Evolutionary conservation across 371 early-diverging fungal genomes (phyloP).

Genomic region (Vairimorpha apis): DNA sequence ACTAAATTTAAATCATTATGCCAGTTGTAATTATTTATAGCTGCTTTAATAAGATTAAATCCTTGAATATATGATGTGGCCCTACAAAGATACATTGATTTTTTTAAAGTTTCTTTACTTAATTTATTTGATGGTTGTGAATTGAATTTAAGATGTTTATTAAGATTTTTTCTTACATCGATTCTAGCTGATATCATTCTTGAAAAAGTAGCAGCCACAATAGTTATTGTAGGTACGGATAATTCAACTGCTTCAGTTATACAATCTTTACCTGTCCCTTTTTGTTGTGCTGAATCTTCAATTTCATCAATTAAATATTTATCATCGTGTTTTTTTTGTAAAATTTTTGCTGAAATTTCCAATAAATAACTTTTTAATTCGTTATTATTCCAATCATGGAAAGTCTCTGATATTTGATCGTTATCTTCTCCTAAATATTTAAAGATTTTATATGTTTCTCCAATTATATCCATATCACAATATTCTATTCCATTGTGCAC

Average conservation of each 20-base stretch:
- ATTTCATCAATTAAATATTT: conserved; percentile 85
- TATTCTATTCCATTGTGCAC: conserved; percentile 99
- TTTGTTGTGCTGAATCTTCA: conserved; percentile 85
- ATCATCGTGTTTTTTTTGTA: conserved; percentile 72
- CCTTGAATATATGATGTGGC: conserved; percentile 95
- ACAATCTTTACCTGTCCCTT: conserved; percentile 98
- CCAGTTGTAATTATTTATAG: conserved; percentile 81
- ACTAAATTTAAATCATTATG: conserved; percentile 84
- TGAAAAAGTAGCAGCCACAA: conserved; percentile 91
- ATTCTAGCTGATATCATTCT: conserved; percentile 87
- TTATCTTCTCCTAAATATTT: conserved; percentile 70
- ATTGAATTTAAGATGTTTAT: conserved; percentile 65
- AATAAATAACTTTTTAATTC: conserved; percentile 83
- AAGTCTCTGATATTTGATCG: conserved; percentile 77
- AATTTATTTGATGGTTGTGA: conserved; percentile 62
- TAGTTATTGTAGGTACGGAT: conserved; percentile 82
- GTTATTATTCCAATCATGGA: conserved; percentile 84
- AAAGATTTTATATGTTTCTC: conserved; percentile 85
- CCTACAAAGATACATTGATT: conserved; percentile 87
- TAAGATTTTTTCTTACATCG: conserved; percentile 79
- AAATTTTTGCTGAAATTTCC: conserved; percentile 83
- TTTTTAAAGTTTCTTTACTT: conserved; percentile 67
- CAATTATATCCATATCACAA: conserved; percentile 95
- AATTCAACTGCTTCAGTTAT: conserved; percentile 82
- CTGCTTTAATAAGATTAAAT: conserved; percentile 90